Conservation (phyloP, 1,284 basidiomycete genomes). For the Sanguinoderma infundibulare region DNA sequence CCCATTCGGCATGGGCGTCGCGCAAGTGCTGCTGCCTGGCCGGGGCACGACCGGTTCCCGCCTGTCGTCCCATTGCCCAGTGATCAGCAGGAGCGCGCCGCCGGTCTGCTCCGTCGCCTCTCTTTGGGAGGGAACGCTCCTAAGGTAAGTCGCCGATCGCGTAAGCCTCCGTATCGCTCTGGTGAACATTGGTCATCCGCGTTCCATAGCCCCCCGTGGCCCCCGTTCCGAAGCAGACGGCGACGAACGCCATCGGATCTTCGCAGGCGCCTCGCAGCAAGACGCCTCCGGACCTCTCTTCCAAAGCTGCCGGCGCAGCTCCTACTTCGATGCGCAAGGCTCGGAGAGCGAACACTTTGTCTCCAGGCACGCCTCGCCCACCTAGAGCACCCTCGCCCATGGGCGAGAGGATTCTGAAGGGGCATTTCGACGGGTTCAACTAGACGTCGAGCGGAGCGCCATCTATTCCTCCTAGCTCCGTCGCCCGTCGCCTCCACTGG, state of each 20-base stretch:
- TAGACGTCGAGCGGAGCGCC: conserved; percentile 28
- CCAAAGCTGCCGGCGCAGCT: not conserved
- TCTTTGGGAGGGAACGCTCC: conserved; percentile 64
- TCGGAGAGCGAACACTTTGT: conserved; percentile 65
- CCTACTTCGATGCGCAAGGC: conserved; percentile 40
- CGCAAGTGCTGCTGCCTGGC: conserved; percentile 43
- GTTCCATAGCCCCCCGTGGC: conserved; percentile 26
- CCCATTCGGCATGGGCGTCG: conserved; percentile 35
- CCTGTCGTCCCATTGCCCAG: conserved; percentile 46
- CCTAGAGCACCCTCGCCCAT: conserved; percentile 81
- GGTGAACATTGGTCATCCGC: not conserved
- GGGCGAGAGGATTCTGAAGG: conserved; percentile 83
- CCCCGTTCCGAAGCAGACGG: conserved; percentile 15
- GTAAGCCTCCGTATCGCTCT: conserved; percentile 1
- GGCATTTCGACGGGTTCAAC: conserved; percentile 84
- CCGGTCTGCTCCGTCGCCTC: conserved; percentile 70
- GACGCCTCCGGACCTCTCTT: conserved; percentile 24
- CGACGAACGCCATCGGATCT: conserved; percentile 5
- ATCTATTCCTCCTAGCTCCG: not conserved
- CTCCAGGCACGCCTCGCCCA: conserved; percentile 44
- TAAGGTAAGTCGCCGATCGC: conserved; percentile 46
- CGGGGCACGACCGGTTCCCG: conserved; percentile 47
- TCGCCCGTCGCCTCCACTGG: not conserved
- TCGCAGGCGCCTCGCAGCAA: conserved; percentile 19
- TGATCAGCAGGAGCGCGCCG: conserved; percentile 61